Percentiles rank a stretch among this genome's conserved stretches.
phyloP scores from a whole-genome alignment of 257 asterid genomes.

The Apocynum venetum region DNA sequence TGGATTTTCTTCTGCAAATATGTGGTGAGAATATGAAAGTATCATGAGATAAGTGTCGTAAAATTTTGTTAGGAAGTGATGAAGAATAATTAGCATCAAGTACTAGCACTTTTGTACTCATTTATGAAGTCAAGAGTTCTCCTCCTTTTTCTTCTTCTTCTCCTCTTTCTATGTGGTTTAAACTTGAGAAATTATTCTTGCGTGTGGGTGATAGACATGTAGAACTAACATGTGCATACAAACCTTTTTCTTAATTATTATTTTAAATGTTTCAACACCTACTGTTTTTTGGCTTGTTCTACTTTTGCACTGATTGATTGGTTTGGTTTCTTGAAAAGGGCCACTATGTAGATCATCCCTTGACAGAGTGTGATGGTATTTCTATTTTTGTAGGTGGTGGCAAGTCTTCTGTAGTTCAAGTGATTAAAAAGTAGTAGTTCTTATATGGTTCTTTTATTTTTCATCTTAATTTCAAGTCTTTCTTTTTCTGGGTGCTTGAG shows the following conservation, averaged over 20 bases:
- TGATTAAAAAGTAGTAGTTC: no score
- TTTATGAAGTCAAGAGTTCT: neutral
- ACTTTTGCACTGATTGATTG: neutral
- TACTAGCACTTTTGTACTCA: neutral
- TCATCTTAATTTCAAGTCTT: no score
- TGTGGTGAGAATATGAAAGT: neutral
- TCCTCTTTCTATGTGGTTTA: neutral
- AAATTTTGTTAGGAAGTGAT: neutral
- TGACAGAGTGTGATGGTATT: constrained; percentile 6
- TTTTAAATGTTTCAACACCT: neutral
- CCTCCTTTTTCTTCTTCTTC: neutral
- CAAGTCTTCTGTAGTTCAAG: constrained; percentile 24
- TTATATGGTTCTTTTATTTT: no score
- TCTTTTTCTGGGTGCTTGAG: no score
- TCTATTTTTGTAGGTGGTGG: constrained; percentile 37
- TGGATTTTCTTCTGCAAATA: neutral
- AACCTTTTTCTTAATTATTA: no score
- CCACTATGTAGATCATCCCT: neutral
- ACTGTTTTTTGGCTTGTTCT: neutral
- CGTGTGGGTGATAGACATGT: neutral
- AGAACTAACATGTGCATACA: neutral
- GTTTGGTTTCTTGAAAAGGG: neutral
- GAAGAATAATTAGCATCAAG: neutral
- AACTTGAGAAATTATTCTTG: neutral
- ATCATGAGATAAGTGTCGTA: neutral